Conservation (phyloP, 352 stramenopile species). For the Phytophthora meadii region DNA sequence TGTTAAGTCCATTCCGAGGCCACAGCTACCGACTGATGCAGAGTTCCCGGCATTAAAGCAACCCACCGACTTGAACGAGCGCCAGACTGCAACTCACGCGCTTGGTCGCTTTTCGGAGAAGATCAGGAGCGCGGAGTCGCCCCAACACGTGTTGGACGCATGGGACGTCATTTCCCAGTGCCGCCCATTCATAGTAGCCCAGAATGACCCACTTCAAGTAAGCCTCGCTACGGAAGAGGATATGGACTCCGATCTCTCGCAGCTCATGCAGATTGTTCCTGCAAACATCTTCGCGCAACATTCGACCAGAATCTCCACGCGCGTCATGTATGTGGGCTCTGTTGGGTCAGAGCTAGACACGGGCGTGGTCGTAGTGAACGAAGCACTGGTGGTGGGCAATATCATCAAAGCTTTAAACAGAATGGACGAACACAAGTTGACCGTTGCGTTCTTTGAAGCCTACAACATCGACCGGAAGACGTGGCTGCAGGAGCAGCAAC, state of each 20-base stretch:
- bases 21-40: slow-evolving; percentile 5
- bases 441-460: slow-evolving; percentile 41
- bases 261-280: slow-evolving; percentile 49
- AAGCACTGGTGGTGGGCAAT: slow-evolving; percentile 32
- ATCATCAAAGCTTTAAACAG: slow-evolving; percentile 35
- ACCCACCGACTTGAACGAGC: slow-evolving; percentile 6
- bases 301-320: slow-evolving; percentile 16
- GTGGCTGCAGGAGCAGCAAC: slow-evolving; percentile 39
- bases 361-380: slow-evolving; percentile 42
- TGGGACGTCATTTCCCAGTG: slow-evolving; percentile 41
- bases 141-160: slow-evolving; percentile 31
- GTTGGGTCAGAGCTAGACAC: background rate
- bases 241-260: background rate
- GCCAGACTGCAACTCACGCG: slow-evolving; percentile 13
- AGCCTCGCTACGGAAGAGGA: slow-evolving; percentile 13
- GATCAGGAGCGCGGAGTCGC: slow-evolving; percentile 13
- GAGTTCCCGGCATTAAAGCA: slow-evolving; percentile 8
- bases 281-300: slow-evolving; percentile 41
- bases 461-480: slow-evolving; percentile 41
- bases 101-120: slow-evolving; percentile 35
- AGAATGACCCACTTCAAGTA: slow-evolving; percentile 8
- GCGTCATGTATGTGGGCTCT: slow-evolving; percentile 38
- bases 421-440: slow-evolving; percentile 34
- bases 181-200: slow-evolving; percentile 37
- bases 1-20: slow-evolving; percentile 19